Conservation (phyloP, 2,329 filamentous ascomycete genomes). For the Ascosphaera pollenicola region DNA sequence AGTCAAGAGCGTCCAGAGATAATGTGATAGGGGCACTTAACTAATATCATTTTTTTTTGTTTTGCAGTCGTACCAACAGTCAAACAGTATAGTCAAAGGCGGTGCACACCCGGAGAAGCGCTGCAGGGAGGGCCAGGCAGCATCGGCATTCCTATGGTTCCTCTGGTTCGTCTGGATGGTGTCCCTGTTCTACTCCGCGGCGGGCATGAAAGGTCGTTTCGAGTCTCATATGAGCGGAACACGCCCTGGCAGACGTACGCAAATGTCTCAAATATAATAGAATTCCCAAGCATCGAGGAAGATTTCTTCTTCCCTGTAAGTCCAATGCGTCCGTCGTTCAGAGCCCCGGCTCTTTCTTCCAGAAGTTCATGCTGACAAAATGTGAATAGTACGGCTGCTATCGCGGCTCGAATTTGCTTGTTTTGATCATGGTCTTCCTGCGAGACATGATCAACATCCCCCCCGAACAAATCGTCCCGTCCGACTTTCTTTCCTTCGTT, state of each 20-base stretch:
- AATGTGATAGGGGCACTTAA: background rate
- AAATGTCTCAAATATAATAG: constrained; percentile 7
- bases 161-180: constrained; percentile 22
- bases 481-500: background rate
- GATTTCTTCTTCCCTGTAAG: background rate
- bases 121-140: constrained; percentile 29
- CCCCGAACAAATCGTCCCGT: background rate
- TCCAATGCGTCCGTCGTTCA: too few relatives aligned
- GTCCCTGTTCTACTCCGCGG: constrained; percentile 7
- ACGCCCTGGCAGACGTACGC: constrained; percentile 4
- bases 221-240: constrained; percentile 2
- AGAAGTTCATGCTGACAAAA: background rate
- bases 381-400: background rate
- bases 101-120: constrained; percentile 16
- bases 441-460: background rate
- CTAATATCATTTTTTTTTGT: constrained; percentile 2
- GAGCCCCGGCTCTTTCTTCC: too few relatives aligned
- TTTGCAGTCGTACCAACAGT: constrained; percentile 16
- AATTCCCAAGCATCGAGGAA: background rate
- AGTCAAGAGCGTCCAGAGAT: constrained; percentile 5
- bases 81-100: constrained; percentile 25
- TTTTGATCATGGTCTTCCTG: background rate
- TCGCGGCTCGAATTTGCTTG: background rate
- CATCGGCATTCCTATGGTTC: constrained; percentile 30
- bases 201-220: background rate